Base-by-base conservation (phyloP, 306 rosid species). In the Comarum palustre region DNA sequence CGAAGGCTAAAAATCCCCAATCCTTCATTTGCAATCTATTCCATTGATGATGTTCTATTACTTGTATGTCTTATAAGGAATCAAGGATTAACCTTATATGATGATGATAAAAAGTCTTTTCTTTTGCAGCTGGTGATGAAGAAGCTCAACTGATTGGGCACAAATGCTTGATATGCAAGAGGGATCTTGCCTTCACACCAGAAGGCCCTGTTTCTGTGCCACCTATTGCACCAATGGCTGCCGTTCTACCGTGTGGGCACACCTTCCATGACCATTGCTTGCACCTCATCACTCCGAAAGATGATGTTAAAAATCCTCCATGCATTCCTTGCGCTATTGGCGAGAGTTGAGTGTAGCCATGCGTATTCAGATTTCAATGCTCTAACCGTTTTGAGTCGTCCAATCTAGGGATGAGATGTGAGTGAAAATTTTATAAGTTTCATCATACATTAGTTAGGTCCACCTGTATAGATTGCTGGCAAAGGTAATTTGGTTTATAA, bases 231-330 rank as follows among this genome's bases (percentile, higher is more conserved):
- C 91, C 93, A 2, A 51, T 68, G 1, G 80, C 42, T 32, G 91
- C 87, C 14, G 77, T 90, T 78, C 82, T 90, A 51, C 75, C 96
- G 0, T 90, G 96, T 43, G 77, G 89, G 62, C 96, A 90, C 81
- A 82, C 86, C 71, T 90, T 90, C 77, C 96, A 90, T 14, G 76
- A 72, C 15, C 50, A 73, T 36, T 90, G 93, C 80, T 84, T 90
- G 84, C 62, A 78, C 71, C 80, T 69, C n/a, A 86, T 87, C 48
- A 90, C 93, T 34, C 87, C 88, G 43, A 60, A n/a, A 32, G 83
- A 76, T 38, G 81, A 78, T 71, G 75, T 79, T 34, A 63, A 66
- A 2, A 66, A 75, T 47, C 96, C 93, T 75, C 88, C 93, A 5
- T 90, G 96, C 81, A 81, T 90, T 80, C 86, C 84, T 17, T 87